Evolutionary conservation across 169 alveolate species (phyloP).

Genomic region (Plasmodium inui): DNA sequence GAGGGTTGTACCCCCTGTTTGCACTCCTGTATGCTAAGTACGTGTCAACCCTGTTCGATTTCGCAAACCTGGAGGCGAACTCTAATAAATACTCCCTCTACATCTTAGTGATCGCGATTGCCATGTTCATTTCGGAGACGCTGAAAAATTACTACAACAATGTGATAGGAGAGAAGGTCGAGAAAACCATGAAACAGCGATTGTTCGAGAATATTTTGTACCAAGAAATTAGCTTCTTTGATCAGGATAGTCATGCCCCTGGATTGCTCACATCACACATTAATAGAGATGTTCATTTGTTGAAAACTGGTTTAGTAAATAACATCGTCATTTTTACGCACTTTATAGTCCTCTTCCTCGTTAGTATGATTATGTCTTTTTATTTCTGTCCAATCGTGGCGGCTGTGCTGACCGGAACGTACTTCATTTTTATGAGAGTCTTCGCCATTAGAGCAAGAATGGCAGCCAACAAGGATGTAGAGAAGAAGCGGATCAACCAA

Average conservation of each 20-base stretch:
- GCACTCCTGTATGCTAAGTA: constrained; percentile 57
- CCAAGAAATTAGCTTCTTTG: constrained; percentile 77
- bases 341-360: constrained; percentile 46
- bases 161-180: constrained; percentile 72
- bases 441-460: constrained; percentile 47
- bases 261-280: constrained; percentile 29
- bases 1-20: constrained; percentile 71
- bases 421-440: constrained; percentile 24
- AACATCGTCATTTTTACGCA: constrained; percentile 57
- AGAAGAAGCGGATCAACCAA: background rate
- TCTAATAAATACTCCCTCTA: constrained; percentile 44
- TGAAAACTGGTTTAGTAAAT: constrained; percentile 74
- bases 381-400: constrained; percentile 75
- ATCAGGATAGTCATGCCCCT: constrained; percentile 54
- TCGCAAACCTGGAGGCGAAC: constrained; percentile 19
- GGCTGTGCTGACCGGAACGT: constrained; percentile 30
- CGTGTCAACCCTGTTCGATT: constrained; percentile 43
- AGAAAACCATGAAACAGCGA: constrained; percentile 23
- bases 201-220: constrained; percentile 64
- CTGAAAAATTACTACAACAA: constrained; percentile 54
- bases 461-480: background rate
- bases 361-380: constrained; percentile 53
- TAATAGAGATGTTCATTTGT: constrained; percentile 74
- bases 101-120: constrained; percentile 36
- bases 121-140: constrained; percentile 69